Base-by-base conservation (phyloP, 192 early-diverging fungal species). In the Linnemannia exigua region DNA sequence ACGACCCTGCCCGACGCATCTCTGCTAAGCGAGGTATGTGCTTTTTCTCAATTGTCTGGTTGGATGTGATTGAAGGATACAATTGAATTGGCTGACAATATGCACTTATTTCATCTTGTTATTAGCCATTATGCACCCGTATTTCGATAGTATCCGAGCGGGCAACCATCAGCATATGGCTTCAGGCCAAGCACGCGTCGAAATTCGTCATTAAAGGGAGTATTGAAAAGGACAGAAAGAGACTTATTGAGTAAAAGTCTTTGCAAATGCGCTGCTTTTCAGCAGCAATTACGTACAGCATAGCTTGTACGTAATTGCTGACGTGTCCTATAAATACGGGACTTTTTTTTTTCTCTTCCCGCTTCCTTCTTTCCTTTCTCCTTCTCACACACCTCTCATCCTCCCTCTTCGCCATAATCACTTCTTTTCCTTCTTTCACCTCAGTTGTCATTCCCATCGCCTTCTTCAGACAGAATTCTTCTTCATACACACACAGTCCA, bases 91-190 rank as follows among this genome's bases (percentile, higher is more conserved):
- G 5, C 20, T 74, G 52, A 61, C 52, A n/a, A 22, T 31, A 31
- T 12, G 25, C 11, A 14, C 3, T 11, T 61, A n/a, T 44, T 33
- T 77, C 19, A 6, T 48, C 41, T 67, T 78, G 35, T 72, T 36
- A 15, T 16, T 63, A 85, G 84, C 96, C 14, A 89, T 97, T n/a
- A 68, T 87, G 0, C 95, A 96, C 80, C 95, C 94, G 12, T 98
- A 98, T 84, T 96, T 98, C 82, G 77, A 79, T 52, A 75, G 72
- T 31, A 70, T 84, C 31, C 48, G 82, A 50, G 58, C 58, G 22
- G 76, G 47, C 9, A 36, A 46, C 3, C 71, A 54, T 6, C 71
- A 67, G 31, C 66, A 77, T 16, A 38, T 38, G 0, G 6, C 67
- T 19, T 15, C 70, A 9, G 67, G 22, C 35, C 72, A 74, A 31